Evolutionary conservation across 2,329 filamentous ascomycete species (phyloP).

Genomic region (Clonostachys rhizophaga): DNA sequence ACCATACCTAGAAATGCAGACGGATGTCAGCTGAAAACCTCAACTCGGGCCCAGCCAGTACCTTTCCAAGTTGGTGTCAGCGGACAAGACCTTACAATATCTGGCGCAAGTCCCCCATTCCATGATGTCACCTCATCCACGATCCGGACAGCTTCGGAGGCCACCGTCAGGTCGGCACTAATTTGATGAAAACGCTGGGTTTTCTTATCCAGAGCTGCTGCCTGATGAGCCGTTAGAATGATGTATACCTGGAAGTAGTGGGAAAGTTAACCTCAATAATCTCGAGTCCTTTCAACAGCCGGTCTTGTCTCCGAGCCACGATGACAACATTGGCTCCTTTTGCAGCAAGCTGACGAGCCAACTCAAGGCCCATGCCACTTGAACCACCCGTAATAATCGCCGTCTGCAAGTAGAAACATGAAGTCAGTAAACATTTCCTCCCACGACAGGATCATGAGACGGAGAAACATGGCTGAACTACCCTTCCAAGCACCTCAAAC

Average conservation of each 20-base stretch:
- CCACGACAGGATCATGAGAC: too few relatives aligned
- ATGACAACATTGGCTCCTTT: neutral
- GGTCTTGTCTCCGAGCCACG: constrained; percentile 22
- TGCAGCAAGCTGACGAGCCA: neutral
- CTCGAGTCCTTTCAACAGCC: constrained; percentile 67
- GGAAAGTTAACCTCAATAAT: constrained; percentile 52
- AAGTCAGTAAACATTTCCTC: too few relatives aligned
- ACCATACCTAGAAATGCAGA: constrained; percentile 44
- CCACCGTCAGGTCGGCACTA: constrained; percentile 72
- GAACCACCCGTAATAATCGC: neutral
- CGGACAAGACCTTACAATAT: constrained; percentile 40
- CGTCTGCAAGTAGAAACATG: constrained; percentile 49
- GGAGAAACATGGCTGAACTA: too few relatives aligned
- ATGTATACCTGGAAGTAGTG: neutral
- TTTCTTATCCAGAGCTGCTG: constrained; percentile 55
- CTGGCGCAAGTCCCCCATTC: constrained; percentile 70
- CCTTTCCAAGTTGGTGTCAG: too few relatives aligned
- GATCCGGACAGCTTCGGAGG: constrained; percentile 65
- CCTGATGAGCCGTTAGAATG: constrained; percentile 1
- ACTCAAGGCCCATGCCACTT: neutral
- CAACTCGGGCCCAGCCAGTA: too few relatives aligned
- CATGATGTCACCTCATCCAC: constrained; percentile 69
- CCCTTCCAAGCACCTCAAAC: too few relatives aligned
- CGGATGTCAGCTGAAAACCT: too few relatives aligned
- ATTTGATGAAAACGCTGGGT: constrained; percentile 80